Evolutionary conservation across 75 land plant genomes (phyloP), one percentile per base, ranked within the genome.

Genomic region (Ceratopteris richardii): DNA sequence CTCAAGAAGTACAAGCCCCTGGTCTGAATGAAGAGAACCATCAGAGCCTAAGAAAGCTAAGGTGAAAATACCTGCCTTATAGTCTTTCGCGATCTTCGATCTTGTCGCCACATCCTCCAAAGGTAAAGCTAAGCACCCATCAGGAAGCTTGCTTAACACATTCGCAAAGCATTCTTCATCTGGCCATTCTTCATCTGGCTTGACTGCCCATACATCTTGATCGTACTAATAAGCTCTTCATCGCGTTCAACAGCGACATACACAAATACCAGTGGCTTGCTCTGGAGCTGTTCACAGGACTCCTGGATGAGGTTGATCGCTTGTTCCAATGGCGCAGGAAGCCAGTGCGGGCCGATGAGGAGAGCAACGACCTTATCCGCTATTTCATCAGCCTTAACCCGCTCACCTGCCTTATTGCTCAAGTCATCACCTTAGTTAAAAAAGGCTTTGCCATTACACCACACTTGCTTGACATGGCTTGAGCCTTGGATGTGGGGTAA

Each of bases 321-420:
- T 14, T 53, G 56, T 18, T 63, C 56, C 58, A 69, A 36, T 25
- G 68, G 56, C 21, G 28, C 33, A 27, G 41, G 54, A 1, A 69
- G 39, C 71, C 68, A 69, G 58, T 69, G 71, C 18, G 71, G 71
- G 20, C 68, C 70, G 29, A 69, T 69, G 40, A 63, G 29, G 25
- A 65, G 19, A 25, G 36, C 47, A 3, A 53, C 29, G 14, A 69
- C 54, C 44, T 69, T 69, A 22, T 39, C 51, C 2, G 30, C 46
- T 27, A 69, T 17, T 1, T 29, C 68, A 36, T 67, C 70, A 4
- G 62, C 28, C 19, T 29, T 28, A 1, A 65, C 61, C 6, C 25
- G 9, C 7, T 0, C 13, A 10, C 62, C 62, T 54, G 10, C n/a
- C 13, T 46, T 27, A 21, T 28, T 27, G 46, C 44, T 19, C 25